These are phyloP conservation scores for Glarea lozoyensis DNA, from an alignment of 495 filamentous ascomycete species.

Conservation along the genomic window DNA sequence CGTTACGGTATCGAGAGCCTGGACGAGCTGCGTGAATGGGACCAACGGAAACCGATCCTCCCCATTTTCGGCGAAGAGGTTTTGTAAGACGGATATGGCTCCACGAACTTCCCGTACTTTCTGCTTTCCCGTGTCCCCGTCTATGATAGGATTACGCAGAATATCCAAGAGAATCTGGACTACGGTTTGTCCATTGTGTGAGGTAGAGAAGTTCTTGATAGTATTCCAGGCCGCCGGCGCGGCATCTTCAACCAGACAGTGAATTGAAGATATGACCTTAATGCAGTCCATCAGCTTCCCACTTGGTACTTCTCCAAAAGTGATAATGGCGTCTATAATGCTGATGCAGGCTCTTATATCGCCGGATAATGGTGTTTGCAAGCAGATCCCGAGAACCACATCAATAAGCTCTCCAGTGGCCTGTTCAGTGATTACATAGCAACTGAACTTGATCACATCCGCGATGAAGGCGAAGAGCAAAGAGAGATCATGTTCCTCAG, in stretches of 20 bases:
- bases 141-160: conserved; percentile 37
- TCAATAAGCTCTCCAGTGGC: conserved; percentile 60
- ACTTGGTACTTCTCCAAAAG: conserved; percentile 67
- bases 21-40: conserved; percentile 44
- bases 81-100: conserved; percentile 58
- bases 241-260: conserved; percentile 61
- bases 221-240: conserved; percentile 67
- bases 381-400: conserved; percentile 62
- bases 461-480: conserved; percentile 65
- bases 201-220: conserved; percentile 67
- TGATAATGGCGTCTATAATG: conserved; percentile 71
- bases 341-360: conserved; percentile 70
- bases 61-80: conserved; percentile 48
- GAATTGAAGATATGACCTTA: conserved; percentile 73
- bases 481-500: conserved; percentile 60
- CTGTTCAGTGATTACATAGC: conserved; percentile 59
- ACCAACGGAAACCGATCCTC: conserved; percentile 55
- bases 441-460: conserved; percentile 79
- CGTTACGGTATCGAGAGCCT: conserved; percentile 49
- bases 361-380: conserved; percentile 57
- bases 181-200: conserved; percentile 66
- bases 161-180: conserved; percentile 56
- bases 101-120: conserved; percentile 57
- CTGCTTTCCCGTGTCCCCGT: conserved; percentile 41
- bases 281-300: conserved; percentile 59